phyloP scores from a whole-genome alignment of 2,329 filamentous ascomycete species.

The Alternaria conjuncta region DNA sequence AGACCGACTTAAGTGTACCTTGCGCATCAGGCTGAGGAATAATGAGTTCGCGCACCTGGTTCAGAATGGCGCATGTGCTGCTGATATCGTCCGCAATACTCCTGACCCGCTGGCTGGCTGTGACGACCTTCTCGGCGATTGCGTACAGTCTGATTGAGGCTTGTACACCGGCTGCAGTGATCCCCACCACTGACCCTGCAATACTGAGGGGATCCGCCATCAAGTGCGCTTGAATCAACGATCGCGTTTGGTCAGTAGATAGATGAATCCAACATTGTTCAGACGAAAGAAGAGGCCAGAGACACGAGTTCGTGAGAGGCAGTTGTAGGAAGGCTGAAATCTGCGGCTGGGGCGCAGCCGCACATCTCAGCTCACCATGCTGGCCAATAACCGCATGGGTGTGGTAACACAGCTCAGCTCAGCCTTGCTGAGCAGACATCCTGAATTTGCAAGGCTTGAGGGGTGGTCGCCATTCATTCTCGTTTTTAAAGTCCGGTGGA shows the following conservation, averaged over 20 bases:
- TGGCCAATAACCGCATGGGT: not conserved
- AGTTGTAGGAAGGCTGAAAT: no score
- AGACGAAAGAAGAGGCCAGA: not conserved
- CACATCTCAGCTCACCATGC: not conserved
- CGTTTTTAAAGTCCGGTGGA: not conserved
- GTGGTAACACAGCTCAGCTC: not conserved
- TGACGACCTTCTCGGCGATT: conserved; percentile 11
- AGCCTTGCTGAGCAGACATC: not conserved
- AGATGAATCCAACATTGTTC: not conserved
- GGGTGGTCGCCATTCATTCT: not conserved
- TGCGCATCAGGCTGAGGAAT: conserved; percentile 2
- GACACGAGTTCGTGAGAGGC: no score
- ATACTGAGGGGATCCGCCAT: conserved; percentile 20
- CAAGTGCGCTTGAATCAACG: no score
- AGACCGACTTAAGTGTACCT: conserved; percentile 3
- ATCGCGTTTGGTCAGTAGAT: no score
- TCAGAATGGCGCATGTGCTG: conserved; percentile 14
- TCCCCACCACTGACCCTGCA: conserved; percentile 10
- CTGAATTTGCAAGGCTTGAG: not conserved
- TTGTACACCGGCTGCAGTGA: conserved; percentile 8
- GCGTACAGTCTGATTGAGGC: conserved; percentile 10
- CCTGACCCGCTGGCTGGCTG: not conserved
- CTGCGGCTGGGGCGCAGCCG: no score
- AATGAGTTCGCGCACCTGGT: conserved; percentile 10
- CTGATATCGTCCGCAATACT: conserved; percentile 16